Evolutionary conservation across 2,329 filamentous ascomycete genomes (phyloP).

Genomic region (Aspergillus sp.): DNA sequence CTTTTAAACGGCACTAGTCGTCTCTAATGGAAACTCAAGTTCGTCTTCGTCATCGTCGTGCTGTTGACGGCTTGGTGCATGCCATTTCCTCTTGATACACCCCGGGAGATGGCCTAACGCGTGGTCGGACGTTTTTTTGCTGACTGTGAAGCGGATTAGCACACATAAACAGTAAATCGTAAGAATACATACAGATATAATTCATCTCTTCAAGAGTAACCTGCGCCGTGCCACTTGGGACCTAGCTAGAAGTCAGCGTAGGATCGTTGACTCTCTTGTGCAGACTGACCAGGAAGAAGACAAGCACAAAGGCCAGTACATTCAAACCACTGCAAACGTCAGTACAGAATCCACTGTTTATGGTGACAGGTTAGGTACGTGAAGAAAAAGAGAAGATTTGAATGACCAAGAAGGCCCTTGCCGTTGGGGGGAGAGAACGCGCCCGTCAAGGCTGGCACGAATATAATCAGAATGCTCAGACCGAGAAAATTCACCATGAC

Average conservation of each 20-base stretch:
- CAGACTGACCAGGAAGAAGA: constrained; percentile 4
- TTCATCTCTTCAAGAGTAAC: constrained; percentile 13
- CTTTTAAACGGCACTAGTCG: too few species aligned
- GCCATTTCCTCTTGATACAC: too few species aligned
- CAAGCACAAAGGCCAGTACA: constrained; percentile 6
- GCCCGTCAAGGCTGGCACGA: constrained; percentile 16
- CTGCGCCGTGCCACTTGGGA: constrained; percentile 6
- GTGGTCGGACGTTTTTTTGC: neutral
- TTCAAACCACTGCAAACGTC: neutral
- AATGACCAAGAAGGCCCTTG: neutral
- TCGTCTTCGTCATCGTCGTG: too few species aligned
- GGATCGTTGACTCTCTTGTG: too few species aligned
- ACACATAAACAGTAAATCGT: neutral
- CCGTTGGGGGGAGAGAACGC: neutral
- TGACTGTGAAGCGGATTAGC: neutral
- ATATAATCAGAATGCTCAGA: constrained; percentile 16
- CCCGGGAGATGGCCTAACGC: neutral
- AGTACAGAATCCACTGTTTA: neutral
- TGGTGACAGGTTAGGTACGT: neutral
- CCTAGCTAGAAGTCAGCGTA: neutral
- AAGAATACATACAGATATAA: constrained; percentile 8
- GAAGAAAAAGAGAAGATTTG: constrained; percentile 14
- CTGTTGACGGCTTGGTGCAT: too few species aligned
- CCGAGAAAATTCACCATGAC: constrained; percentile 26
- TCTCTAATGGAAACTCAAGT: too few species aligned